These are phyloP conservation scores for Lizanozyma gosingica DNA, from an alignment of 1,139 yeast genomes.

Conservation along the genomic window DNA sequence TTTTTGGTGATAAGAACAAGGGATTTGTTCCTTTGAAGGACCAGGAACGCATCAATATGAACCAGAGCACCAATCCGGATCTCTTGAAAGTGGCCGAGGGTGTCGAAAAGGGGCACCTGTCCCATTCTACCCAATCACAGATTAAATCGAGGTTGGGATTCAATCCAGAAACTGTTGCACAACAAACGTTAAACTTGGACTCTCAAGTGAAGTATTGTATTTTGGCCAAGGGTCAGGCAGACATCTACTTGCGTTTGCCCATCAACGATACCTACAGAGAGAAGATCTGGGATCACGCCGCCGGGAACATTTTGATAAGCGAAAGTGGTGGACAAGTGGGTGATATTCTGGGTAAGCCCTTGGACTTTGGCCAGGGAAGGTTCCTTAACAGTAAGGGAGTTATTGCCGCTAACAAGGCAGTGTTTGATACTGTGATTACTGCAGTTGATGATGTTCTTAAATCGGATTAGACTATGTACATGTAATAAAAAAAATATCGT, in stretches of 20 bases:
- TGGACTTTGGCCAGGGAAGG: conserved; percentile 87
- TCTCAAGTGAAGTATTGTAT: conserved; percentile 95
- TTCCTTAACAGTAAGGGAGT: conserved; percentile 79
- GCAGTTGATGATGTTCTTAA: conserved; percentile 36
- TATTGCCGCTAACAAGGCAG: conserved; percentile 67
- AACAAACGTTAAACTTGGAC: conserved; percentile 64
- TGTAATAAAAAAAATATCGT: background rate
- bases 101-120: conserved; percentile 94
- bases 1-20: conserved; percentile 20
- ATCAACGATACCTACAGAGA: conserved; percentile 69
- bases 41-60: conserved; percentile 34
- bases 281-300: conserved; percentile 98
- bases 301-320: conserved; percentile 75
- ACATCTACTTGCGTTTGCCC: conserved; percentile 83
- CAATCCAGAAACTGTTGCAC: conserved; percentile 30
- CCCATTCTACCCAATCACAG: conserved; percentile 76
- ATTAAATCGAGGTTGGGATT: conserved; percentile 58
- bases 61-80: conserved; percentile 29
- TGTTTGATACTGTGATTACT: conserved; percentile 54
- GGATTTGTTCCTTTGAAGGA: conserved; percentile 29
- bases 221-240: conserved; percentile 86
- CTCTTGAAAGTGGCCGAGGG: conserved; percentile 79
- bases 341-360: conserved; percentile 62
- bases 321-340: conserved; percentile 93
- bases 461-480: conserved; percentile 2